phyloP scores from a whole-genome alignment of 2,329 filamentous ascomycete species.

The Trichoderma brevicompactum region DNA sequence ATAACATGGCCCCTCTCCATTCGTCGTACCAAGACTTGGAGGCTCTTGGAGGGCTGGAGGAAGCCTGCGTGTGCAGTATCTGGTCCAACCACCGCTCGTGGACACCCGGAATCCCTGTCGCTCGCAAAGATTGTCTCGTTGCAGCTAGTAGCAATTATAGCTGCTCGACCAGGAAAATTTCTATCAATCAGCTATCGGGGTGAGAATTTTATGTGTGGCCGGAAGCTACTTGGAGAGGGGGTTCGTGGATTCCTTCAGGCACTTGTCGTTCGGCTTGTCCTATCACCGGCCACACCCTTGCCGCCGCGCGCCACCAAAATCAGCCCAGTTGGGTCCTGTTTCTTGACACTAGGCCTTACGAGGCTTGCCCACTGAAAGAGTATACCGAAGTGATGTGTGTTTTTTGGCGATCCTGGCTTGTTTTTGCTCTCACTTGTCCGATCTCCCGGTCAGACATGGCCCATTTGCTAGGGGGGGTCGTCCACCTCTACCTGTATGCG shows the following conservation, averaged over 20 bases:
- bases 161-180: slow-evolving; percentile 7
- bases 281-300: slow-evolving; percentile 13
- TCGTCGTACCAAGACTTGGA: slow-evolving; percentile 1
- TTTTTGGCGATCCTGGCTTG: background rate
- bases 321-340: slow-evolving; percentile 5
- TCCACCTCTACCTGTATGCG: slow-evolving; percentile 4
- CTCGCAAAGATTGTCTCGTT: slow-evolving; percentile 10
- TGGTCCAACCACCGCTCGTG: slow-evolving; percentile 1
- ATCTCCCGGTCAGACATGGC: background rate
- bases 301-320: slow-evolving; percentile 10
- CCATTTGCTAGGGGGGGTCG: slow-evolving; percentile 6
- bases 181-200: slow-evolving; percentile 17
- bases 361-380: slow-evolving; percentile 2
- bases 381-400: background rate
- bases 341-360: slow-evolving; percentile 10
- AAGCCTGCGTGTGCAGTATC: background rate
- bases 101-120: slow-evolving; percentile 1
- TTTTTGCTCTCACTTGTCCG: background rate
- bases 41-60: slow-evolving; percentile 12
- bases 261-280: slow-evolving; percentile 11
- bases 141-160: slow-evolving; percentile 2
- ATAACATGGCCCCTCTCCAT: slow-evolving; percentile 8
- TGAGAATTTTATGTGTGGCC: background rate
- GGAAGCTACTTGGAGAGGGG: background rate
- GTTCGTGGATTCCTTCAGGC: slow-evolving; percentile 18